These are phyloP conservation scores for Spatholobus suberectus DNA, from an alignment of 306 rosid species.

Conservation along the genomic window DNA sequence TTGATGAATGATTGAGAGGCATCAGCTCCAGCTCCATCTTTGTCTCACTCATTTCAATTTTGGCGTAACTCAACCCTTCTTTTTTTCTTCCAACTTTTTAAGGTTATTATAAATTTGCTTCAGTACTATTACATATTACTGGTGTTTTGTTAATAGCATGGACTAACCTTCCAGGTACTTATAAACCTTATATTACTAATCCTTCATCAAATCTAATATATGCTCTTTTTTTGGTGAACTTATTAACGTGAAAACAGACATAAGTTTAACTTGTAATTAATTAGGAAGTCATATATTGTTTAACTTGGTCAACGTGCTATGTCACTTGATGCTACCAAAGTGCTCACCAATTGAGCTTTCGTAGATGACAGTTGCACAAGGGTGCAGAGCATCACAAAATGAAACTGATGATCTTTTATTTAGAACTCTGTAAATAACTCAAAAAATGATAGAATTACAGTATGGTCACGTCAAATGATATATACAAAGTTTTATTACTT, in stretches of 20 bases:
- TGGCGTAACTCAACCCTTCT: not conserved
- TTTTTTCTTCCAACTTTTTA: not conserved
- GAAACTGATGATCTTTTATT: not conserved
- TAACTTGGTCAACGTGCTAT: not conserved
- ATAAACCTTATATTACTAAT: not conserved
- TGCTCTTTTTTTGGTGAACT: not conserved
- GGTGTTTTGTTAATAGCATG: not conserved
- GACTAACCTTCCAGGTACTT: not conserved
- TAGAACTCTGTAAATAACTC: not conserved
- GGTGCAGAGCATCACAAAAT: not conserved
- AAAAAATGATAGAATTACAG: not conserved
- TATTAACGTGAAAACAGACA: not conserved
- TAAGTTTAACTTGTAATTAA: not conserved
- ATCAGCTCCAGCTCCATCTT: not conserved
- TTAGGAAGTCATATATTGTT: not conserved
- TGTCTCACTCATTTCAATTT: not conserved
- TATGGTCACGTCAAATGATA: too few relatives aligned
- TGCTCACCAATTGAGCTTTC: too few relatives aligned
- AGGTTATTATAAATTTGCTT: not conserved
- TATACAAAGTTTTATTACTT: not conserved
- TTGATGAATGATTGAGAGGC: conserved; percentile 40
- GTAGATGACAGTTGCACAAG: too few relatives aligned
- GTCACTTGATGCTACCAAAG: too few relatives aligned
- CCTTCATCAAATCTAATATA: not conserved
- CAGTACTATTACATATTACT: not conserved